These are phyloP conservation scores for Aspergillus jensenii DNA, from an alignment of 2,329 filamentous ascomycete genomes.

Conservation along the genomic window DNA sequence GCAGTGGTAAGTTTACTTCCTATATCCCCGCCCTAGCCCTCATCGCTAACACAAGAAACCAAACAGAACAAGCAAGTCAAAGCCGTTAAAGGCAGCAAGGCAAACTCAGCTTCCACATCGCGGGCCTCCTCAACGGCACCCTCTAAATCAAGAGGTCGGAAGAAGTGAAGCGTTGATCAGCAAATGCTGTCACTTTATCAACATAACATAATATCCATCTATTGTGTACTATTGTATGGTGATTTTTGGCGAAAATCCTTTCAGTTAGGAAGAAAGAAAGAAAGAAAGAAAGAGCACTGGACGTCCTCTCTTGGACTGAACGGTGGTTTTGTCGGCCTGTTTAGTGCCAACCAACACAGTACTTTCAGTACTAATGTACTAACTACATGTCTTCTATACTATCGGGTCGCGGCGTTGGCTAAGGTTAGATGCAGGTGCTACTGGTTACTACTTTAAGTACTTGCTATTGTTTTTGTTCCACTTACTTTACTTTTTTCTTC, in stretches of 20 bases:
- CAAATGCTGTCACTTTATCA: background rate
- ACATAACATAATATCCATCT: background rate
- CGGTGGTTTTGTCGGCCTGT: slow-evolving; percentile 6
- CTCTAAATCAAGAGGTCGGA: slow-evolving; percentile 50
- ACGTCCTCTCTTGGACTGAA: background rate
- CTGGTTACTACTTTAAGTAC: background rate
- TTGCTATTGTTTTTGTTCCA: too few relatives aligned
- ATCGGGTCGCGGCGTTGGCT: background rate
- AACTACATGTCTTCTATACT: background rate
- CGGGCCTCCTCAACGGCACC: slow-evolving; percentile 72
- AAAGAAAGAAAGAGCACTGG: background rate
- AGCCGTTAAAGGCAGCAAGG: slow-evolving; percentile 76
- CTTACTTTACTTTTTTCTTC: background rate
- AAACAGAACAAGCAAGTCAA: slow-evolving; percentile 88
- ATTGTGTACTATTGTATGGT: slow-evolving; percentile 4
- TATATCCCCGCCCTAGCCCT: background rate
- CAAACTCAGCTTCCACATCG: slow-evolving; percentile 73
- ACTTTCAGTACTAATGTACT: background rate
- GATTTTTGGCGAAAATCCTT: background rate
- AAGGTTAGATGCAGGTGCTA: background rate
- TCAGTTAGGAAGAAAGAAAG: background rate
- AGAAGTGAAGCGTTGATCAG: slow-evolving; percentile 41
- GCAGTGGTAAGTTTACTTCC: slow-evolving; percentile 67
- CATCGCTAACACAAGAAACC: slow-evolving; percentile 10
- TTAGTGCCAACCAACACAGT: background rate